Evolutionary conservation across 1,139 yeast species (phyloP), one percentile per base, ranked within the genome.

Genomic region (Spathaspora sp.): DNA sequence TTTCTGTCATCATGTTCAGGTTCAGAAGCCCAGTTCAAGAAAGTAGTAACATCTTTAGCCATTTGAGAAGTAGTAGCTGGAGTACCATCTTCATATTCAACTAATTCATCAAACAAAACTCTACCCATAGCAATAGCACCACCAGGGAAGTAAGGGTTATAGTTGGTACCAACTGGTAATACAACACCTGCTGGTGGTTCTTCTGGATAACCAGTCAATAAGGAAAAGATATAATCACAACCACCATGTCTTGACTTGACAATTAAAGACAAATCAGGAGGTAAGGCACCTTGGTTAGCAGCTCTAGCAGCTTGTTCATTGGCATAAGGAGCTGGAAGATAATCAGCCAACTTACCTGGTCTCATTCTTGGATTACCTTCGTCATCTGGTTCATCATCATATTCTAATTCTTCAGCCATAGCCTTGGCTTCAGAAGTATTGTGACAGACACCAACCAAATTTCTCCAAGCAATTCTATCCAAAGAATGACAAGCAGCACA

Each of bases 71-170:
- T 86, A 49, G 98, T 84, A 50, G 99, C 98, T 48, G 96, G 97
- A 53, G 99, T 95, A 65, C 99, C 99, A 69, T 93, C 99, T 68
- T 93, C 99, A 73, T 85, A 93, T 78, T 93, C 99, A 56, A 93
- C 98, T 66, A 93, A 79, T 57, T 89, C 99, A 66, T 93, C 99
- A 61, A 90, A 93, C 72, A 93, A 80, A 51, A 91, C 98, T 78
- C 99, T 88, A 67, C 89, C 98, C 99, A 93, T 93, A 64, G 97
- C 98, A 78, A 93, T 91, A 43, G 97, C 80, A 58, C 99, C 98
- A 76, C 98, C 98, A 65, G 99, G 98, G 96, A 93, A 93, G 81
- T 93, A 93, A 66, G 99, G 99, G 81, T 95, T 95, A 78, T 93
- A 95, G 84, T 91, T 93, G 55, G 96, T 72, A 55, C 98, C 99